Evolutionary conservation across 2,329 filamentous ascomycete species (phyloP), one percentile per base, ranked within the genome.

Genomic region (Calonectria leucothoes): DNA sequence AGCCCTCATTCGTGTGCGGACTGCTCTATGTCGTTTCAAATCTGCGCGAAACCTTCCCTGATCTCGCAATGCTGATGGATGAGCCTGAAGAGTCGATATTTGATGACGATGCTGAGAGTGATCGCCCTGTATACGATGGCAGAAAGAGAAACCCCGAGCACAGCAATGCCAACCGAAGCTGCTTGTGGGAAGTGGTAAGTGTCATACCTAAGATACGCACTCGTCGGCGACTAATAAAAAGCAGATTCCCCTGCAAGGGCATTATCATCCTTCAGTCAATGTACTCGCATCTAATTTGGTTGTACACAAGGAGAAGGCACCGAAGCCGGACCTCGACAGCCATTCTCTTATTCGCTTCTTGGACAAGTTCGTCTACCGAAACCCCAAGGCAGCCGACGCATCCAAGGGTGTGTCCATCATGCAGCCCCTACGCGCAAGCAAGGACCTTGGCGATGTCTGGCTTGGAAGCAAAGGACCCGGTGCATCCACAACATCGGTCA

Each of bases 311-410:
- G 89, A 92, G 66, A 92, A 95, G 83, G 93, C 94, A 73, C 92
- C 94, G 75, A 98, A 98, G 84, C 96, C 97, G 0, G 97, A 99
- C 80, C 89, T 98, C 66, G 93, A 94, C 20, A 93, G 95, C 71
- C 96, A 98, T 83, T 97, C 95, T 1, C 90, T 99, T 63, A 97
- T 97, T 81, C 94, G 97, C 83, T 99, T 99, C 89, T 89, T 99
- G 71, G 97, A 99, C 85, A 96, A 97, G 79, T 99, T 99, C 84
- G 95, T 98, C n/a, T 99, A 98, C 89, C 93, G 95, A 78, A 98
- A 97, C 80, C 93, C 96, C 74, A 98, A 98, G 88, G 88, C 92
- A 5, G 90, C 89, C 20, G 88, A 91, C 66, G 84, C 88, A 37
- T 88, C 91, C 35, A 94, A 94, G 76, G 97, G 97, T 64, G 89